A percentile compares a stretch with the other conserved stretches of the same genome.
Conservation (phyloP, 2,329 filamentous ascomycete species). For the Diaporthe amygdali region DNA sequence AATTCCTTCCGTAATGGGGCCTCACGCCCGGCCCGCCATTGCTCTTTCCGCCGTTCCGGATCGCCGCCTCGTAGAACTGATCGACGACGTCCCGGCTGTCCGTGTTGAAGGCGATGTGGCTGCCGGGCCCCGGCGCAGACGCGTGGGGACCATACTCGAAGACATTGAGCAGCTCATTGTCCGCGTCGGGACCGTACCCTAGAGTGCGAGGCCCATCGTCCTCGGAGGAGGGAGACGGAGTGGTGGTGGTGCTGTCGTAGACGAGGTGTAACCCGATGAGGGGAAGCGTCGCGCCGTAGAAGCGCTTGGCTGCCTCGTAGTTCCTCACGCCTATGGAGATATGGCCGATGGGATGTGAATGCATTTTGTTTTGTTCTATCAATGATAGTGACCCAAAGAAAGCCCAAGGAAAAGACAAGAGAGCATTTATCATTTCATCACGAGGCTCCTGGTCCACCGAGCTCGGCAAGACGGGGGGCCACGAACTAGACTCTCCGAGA, state of each 20-base stretch:
- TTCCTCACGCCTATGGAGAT: slow-evolving; percentile 32
- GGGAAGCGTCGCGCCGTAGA: slow-evolving; percentile 35
- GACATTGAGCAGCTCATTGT: slow-evolving; percentile 36
- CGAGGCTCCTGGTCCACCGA: not conserved
- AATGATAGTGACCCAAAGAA: not conserved
- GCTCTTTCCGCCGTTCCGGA: slow-evolving; percentile 34
- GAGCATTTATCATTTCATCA: not conserved
- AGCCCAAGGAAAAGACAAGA: not conserved
- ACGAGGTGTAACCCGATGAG: slow-evolving; percentile 36
- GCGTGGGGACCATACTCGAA: slow-evolving; percentile 34
- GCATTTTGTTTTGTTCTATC: not conserved
- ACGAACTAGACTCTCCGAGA: not conserved
- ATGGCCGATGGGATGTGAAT: slow-evolving; percentile 29
- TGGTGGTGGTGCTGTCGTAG: slow-evolving; percentile 33
- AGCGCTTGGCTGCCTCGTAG: slow-evolving; percentile 33
- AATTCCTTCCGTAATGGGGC: slow-evolving; percentile 35
- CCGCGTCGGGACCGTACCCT: slow-evolving; percentile 34
- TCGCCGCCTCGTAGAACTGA: slow-evolving; percentile 35
- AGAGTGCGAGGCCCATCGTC: slow-evolving; percentile 28
- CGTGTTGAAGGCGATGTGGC: slow-evolving; percentile 40
- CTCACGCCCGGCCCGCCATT: slow-evolving; percentile 38
- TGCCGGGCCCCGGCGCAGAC: slow-evolving; percentile 33
- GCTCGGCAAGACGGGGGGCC: not conserved
- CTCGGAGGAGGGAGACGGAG: not conserved
- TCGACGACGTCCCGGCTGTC: slow-evolving; percentile 34